Base-by-base conservation (phyloP, 805 yeast genomes). In the Ogataea populi-albae region DNA sequence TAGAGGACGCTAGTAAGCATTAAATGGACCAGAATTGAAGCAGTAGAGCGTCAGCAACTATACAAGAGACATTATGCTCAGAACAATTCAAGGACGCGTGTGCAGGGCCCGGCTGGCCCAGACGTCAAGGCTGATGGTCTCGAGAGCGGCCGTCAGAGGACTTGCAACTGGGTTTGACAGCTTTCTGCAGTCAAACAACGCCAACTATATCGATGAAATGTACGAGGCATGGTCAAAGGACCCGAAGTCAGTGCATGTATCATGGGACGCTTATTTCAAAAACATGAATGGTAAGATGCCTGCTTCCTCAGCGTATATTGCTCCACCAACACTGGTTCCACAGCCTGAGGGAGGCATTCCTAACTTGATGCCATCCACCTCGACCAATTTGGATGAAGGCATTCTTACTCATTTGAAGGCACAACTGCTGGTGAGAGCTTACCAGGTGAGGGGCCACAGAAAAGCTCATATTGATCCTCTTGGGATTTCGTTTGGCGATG, bases 371-470 rank as follows among this genome's bases (percentile, higher is more conserved):
- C 85, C 81, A 27, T 50, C 65, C 11, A 62, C 70, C 14, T 60
- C 80, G 26, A 76, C 75, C 18, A 72, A 74, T 32, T 71, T 69
- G 20, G 62, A 68, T 46, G 77, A 79, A 55, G 86, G 81, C 47
- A 86, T 89, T 29, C 73, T 84, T 46, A 74, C 86, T 45, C 98
- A 93, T 63, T 77, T 93, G 72, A 93, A 93, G 65, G 94, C 88
- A 12, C 99, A 93, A 73, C 77, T 93, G 52, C 74, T 93, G 54
- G 97, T 94, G 46, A 85, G 99, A 65, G 98, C 98, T 20, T 93
- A 89, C 68, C 98, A 93, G 71, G 98, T 93, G 35, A 81, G 98
- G 66, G 99, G 98, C 50, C 99, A 93, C 65, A 84, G 81, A 64
- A 86, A 86, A 69, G 97, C 98, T 30, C 82, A 80, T 53, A 81